Evolutionary conservation across 345 rosid species (phyloP), one percentile per base, ranked within the genome.

Genomic region (Bruguiera gymnorhiza): DNA sequence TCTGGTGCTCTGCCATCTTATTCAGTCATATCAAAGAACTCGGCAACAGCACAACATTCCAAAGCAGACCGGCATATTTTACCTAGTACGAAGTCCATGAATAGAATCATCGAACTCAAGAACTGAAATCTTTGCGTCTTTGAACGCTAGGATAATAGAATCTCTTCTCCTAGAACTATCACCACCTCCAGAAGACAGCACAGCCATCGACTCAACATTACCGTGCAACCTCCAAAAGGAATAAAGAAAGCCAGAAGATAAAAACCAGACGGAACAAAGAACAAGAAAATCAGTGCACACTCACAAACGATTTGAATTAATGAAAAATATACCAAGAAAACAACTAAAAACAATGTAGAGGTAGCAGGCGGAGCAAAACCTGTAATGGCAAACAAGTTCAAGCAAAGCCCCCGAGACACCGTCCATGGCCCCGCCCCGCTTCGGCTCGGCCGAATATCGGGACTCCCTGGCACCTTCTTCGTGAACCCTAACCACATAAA

Each of bases 71-170:
- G 8, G 9, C 21, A 66, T 46, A 50, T 46, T 80, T 79, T 69
- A 90, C 94, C 78, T 90, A 65, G 88, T 89, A 50, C 87, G 85
- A 64, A 94, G 96, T 53, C 87, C 88, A 55, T 95, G 92, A 34
- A 85, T 76, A 2, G 99, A 92, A 82, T 95, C 99, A 78, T 95
- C 97, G 79, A 88, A 92, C 81, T 95, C 98, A 66, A 95, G 76
- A 75, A 95, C 83, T 0, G 97, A 90, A 67, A 90, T 82, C 74
- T 88, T 95, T 1, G 97, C 92, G 67, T 90, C 97, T 60, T 83
- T 86, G 64, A 95, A 90, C 0, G 97, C 84, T 73, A 95, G 60
- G 64, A 92, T 74, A 52, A 95, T 83, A 0, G 94, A 92, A 79
- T 90, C 97, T 80, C 97, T 92, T 55, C 88, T 83, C 79, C 81